Conservation (phyloP, 257 asterid species). For the Eustoma russellianum region DNA sequence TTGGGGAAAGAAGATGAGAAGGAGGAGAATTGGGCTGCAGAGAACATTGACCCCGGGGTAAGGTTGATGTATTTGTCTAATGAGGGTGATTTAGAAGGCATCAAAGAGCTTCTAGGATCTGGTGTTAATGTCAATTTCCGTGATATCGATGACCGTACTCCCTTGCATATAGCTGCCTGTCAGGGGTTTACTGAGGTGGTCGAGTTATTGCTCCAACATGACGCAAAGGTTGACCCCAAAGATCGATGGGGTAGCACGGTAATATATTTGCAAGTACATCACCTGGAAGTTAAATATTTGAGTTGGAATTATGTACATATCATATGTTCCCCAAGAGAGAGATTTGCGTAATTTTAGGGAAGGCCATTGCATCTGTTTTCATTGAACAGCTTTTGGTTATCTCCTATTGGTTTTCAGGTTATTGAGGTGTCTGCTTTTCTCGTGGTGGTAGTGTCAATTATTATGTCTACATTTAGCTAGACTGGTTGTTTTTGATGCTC, state of each 20-base stretch:
- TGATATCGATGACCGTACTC: constrained; percentile 87
- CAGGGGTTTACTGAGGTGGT: constrained; percentile 77
- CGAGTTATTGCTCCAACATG: constrained; percentile 42
- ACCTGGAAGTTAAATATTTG: too few relatives aligned
- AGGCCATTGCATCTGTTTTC: too few relatives aligned
- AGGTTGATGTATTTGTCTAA: constrained; percentile 77
- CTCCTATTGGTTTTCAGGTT: not conserved
- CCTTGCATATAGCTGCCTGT: constrained; percentile 93
- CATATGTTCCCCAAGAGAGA: not conserved
- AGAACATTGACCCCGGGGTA: constrained; percentile 60
- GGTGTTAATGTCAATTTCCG: constrained; percentile 74
- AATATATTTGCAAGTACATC: constrained; percentile 10
- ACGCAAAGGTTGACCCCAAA: constrained; percentile 48
- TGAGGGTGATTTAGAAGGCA: constrained; percentile 86
- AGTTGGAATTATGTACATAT: not conserved
- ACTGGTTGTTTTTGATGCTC: too few relatives aligned
- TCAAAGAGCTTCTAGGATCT: constrained; percentile 53
- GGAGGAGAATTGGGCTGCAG: constrained; percentile 18
- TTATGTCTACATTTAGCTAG: too few relatives aligned
- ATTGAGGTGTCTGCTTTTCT: too few relatives aligned
- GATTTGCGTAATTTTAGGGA: too few relatives aligned
- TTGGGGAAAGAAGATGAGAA: constrained; percentile 41
- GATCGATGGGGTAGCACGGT: constrained; percentile 99
- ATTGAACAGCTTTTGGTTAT: not conserved
- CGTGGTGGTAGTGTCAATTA: too few relatives aligned